These are phyloP conservation scores for Spathaspora sp. DNA, from an alignment of 805 yeast species.

Conservation along the genomic window DNA sequence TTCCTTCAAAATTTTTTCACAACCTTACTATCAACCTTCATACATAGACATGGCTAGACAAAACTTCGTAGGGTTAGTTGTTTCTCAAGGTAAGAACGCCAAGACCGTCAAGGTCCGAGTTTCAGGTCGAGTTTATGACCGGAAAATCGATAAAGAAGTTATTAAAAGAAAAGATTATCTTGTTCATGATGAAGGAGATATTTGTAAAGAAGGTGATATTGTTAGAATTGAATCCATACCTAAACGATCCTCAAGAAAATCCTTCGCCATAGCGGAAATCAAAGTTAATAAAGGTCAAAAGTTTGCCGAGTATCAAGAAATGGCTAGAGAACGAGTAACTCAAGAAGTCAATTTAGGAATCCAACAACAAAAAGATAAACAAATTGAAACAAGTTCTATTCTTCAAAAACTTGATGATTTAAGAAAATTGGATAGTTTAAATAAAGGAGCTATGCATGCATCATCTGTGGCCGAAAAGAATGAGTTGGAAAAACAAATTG, in stretches of 20 bases:
- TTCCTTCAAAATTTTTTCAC: neutral
- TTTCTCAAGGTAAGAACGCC: constrained; percentile 93
- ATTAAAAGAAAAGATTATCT: constrained; percentile 76
- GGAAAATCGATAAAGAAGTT: constrained; percentile 68
- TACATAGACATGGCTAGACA: constrained; percentile 69
- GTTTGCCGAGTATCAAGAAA: constrained; percentile 72
- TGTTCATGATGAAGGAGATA: constrained; percentile 90
- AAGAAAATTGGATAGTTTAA: constrained; percentile 25
- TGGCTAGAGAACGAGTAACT: constrained; percentile 65
- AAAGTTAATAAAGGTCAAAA: constrained; percentile 87
- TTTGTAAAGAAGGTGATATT: constrained; percentile 92
- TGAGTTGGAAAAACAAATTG: constrained; percentile 19
- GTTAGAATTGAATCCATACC: constrained; percentile 90
- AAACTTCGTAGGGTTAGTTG: constrained; percentile 86
- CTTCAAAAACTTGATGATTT: constrained; percentile 36
- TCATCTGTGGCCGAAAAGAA: constrained; percentile 5
- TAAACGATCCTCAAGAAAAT: constrained; percentile 77
- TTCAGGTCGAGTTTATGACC: constrained; percentile 69
- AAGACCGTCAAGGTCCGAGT: constrained; percentile 94
- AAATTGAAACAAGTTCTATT: constrained; percentile 19
- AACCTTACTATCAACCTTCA: neutral
- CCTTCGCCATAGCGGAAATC: constrained; percentile 90
- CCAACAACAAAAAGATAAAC: constrained; percentile 50
- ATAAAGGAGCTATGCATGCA: neutral
- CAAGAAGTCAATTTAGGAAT: constrained; percentile 63